A percentile compares a stretch with the other conserved stretches of the same genome.
These are phyloP conservation scores for Aspergillus sp. DNA, from an alignment of 2,329 filamentous ascomycete genomes.

Conservation along the genomic window DNA sequence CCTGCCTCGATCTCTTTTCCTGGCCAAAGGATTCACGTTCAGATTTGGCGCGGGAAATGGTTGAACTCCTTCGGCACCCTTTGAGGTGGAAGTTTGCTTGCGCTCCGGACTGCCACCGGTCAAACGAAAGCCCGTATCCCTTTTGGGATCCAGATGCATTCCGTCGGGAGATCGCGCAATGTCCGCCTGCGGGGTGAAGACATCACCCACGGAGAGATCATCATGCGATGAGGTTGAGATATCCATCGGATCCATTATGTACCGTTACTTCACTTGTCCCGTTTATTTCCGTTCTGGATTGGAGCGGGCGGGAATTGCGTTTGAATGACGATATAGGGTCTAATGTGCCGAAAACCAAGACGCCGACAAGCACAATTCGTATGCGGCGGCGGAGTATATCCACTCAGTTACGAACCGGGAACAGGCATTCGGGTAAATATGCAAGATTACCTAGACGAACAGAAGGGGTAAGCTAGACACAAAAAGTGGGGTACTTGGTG, in stretches of 20 bases:
- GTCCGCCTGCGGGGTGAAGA: constrained; percentile 38
- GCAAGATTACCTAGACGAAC: constrained; percentile 3
- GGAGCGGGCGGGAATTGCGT: not conserved
- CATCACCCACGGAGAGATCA: constrained; percentile 38
- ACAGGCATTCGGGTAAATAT: constrained; percentile 4
- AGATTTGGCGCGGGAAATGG: constrained; percentile 29
- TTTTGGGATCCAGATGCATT: constrained; percentile 18
- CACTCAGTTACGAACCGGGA: constrained; percentile 10
- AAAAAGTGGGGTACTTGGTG: not conserved
- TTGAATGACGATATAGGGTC: constrained; percentile 1
- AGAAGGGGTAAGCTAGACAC: not conserved
- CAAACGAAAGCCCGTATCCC: constrained; percentile 26
- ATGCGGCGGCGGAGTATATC: constrained; percentile 8
- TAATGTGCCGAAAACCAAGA: not conserved
- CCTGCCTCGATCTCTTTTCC: constrained; percentile 27
- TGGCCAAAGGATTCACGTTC: constrained; percentile 23
- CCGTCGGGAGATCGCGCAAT: constrained; percentile 25
- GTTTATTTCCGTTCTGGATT: not conserved
- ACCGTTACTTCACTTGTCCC: not conserved
- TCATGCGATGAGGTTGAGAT: constrained; percentile 23
- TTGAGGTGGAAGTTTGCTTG: constrained; percentile 15
- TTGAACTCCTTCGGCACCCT: constrained; percentile 19
- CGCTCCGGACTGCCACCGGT: constrained; percentile 22
- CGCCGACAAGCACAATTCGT: constrained; percentile 7
- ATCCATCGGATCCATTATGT: constrained; percentile 17